A percentile compares a stretch with the other conserved stretches of the same genome.
Evolutionary conservation across 2,329 filamentous ascomycete species (phyloP).

Genomic region (Fusarium fujikuroi): DNA sequence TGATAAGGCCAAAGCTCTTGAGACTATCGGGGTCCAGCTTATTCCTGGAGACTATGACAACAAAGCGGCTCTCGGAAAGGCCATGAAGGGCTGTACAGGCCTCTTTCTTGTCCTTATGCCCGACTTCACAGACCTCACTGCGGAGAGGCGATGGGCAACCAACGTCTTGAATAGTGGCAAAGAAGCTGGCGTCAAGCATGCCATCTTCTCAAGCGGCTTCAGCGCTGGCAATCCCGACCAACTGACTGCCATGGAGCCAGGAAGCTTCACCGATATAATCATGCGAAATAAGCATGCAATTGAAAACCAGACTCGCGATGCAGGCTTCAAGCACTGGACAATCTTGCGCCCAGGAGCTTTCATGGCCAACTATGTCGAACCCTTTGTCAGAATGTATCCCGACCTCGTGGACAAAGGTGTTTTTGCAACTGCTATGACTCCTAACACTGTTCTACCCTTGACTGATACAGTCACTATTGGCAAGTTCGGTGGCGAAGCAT

Average conservation of each 20-base stretch:
- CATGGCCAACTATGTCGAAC: constrained; percentile 61
- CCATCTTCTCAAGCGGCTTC: constrained; percentile 52
- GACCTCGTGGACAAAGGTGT: constrained; percentile 52
- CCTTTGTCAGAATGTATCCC: constrained; percentile 54
- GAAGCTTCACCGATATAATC: constrained; percentile 44
- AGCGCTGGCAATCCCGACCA: constrained; percentile 45
- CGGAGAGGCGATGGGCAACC: constrained; percentile 46
- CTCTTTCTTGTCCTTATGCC: constrained; percentile 51
- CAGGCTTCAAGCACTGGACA: constrained; percentile 57
- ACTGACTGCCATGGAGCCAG: constrained; percentile 42
- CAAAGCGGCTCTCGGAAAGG: constrained; percentile 42
- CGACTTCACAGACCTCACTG: constrained; percentile 45
- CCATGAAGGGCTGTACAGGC: constrained; percentile 45
- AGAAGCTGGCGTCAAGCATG: constrained; percentile 51
- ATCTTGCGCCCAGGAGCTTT: constrained; percentile 62
- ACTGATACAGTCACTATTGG: constrained; percentile 61
- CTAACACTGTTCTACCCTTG: constrained; percentile 53
- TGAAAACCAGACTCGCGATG: constrained; percentile 52
- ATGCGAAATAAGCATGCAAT: constrained; percentile 55
- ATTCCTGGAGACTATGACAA: constrained; percentile 50
- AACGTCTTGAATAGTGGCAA: constrained; percentile 52
- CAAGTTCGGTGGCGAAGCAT: constrained; percentile 55
- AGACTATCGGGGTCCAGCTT: constrained; percentile 48
- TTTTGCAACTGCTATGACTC: constrained; percentile 51
- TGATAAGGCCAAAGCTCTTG: constrained; percentile 44